Conservation (phyloP, 2,329 filamentous ascomycete genomes). For the Fusarium sp. region DNA sequence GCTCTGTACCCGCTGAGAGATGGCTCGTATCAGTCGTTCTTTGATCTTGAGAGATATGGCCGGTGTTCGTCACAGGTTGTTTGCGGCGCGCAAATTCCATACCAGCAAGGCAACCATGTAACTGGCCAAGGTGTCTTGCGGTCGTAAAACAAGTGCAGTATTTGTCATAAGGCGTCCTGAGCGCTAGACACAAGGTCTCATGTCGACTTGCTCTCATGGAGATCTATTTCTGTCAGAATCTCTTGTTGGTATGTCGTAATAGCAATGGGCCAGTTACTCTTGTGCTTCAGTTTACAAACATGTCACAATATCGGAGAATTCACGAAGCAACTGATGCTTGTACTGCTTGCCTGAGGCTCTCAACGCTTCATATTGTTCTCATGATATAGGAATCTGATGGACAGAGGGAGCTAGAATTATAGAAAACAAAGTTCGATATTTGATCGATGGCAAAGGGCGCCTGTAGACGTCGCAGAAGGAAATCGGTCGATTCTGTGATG, state of each 20-base stretch:
- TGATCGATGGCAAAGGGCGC: background rate
- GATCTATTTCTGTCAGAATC: background rate
- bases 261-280: background rate
- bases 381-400: accelerated
- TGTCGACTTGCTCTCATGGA: too few relatives aligned
- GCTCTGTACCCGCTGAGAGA: background rate
- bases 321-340: background rate
- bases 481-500: background rate
- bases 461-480: background rate
- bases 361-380: background rate
- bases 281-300: background rate
- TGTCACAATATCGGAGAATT: background rate
- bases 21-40: background rate
- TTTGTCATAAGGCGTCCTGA: background rate
- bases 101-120: background rate
- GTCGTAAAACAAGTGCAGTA: background rate
- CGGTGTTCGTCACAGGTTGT: background rate
- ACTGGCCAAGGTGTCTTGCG: background rate
- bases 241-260: background rate
- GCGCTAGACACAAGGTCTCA: background rate
- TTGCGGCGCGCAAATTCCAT: background rate
- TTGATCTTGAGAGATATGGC: background rate
- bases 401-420: background rate
- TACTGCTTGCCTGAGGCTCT: background rate
- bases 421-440: too few relatives aligned